Conservation (phyloP, 768 basidiomycete genomes). For the Imleria badia region DNA sequence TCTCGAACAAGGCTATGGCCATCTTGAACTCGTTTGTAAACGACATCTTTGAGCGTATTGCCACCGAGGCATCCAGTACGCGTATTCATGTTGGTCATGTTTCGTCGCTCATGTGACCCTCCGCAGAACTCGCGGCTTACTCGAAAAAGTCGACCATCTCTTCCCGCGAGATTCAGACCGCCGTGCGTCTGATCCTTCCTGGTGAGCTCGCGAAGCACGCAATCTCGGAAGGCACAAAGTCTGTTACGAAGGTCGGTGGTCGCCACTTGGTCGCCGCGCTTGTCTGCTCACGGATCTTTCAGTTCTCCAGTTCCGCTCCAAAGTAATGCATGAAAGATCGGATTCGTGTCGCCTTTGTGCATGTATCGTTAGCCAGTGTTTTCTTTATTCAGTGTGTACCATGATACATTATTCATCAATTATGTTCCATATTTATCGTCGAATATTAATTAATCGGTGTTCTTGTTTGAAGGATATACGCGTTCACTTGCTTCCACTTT, state of each 20-base stretch:
- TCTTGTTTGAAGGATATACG: neutral
- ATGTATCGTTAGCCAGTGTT: slow-evolving; percentile 30
- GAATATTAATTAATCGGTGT: neutral
- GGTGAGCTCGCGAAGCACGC: slow-evolving; percentile 84
- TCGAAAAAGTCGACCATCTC: slow-evolving; percentile 99
- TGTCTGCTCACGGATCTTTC: slow-evolving; percentile 16
- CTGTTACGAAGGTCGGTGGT: slow-evolving; percentile 74
- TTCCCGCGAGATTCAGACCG: slow-evolving; percentile 96
- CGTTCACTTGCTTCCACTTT: no score
- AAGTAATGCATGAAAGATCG: slow-evolving; percentile 45
- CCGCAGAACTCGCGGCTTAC: slow-evolving; percentile 87
- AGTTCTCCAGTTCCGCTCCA: slow-evolving; percentile 73
- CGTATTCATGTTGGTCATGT: neutral
- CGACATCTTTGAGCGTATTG: slow-evolving; percentile 94
- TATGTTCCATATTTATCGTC: slow-evolving; percentile 7
- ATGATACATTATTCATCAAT: slow-evolving; percentile 20
- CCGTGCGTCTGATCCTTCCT: slow-evolving; percentile 94
- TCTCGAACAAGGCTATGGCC: slow-evolving; percentile 98
- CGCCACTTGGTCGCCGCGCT: neutral
- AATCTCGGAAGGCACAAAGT: slow-evolving; percentile 87
- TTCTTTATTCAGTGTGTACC: slow-evolving; percentile 19
- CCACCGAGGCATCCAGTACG: slow-evolving; percentile 85
- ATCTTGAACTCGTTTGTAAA: slow-evolving; percentile 96
- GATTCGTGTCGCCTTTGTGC: slow-evolving; percentile 1
- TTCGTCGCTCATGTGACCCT: neutral